Evolutionary conservation across 768 basidiomycete species (phyloP).

Genomic region (Candolleomyces aberdarensis): DNA sequence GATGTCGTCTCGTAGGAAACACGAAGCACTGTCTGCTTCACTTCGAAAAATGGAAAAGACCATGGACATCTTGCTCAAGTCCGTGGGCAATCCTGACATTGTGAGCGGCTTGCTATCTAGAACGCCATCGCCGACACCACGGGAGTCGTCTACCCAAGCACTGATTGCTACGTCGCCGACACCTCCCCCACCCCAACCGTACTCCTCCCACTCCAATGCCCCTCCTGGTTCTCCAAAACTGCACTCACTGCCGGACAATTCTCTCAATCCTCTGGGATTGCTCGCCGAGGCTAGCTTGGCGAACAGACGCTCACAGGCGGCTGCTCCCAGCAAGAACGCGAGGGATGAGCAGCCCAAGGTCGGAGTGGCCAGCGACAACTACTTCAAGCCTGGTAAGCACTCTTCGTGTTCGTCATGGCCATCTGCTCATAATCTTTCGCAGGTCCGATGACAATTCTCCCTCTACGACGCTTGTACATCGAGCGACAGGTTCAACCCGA

Average conservation of each 20-base stretch:
- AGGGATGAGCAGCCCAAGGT: conserved; percentile 46
- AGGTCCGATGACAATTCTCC: conserved; percentile 89
- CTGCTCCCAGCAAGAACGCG: conserved; percentile 37
- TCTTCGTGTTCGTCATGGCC: background rate
- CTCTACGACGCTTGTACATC: conserved; percentile 78
- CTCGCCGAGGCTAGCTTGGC: conserved; percentile 87
- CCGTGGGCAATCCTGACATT: conserved; percentile 81
- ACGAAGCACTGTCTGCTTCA: conserved; percentile 76
- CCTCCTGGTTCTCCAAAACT: conserved; percentile 75
- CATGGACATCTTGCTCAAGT: conserved; percentile 86
- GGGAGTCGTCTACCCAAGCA: conserved; percentile 54
- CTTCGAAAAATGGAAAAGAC: conserved; percentile 90
- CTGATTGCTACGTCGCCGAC: conserved; percentile 51
- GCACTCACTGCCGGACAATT: conserved; percentile 88
- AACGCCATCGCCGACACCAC: conserved; percentile 67
- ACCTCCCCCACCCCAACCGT: conserved; percentile 35
- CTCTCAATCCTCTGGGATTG: conserved; percentile 88
- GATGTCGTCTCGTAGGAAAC: conserved; percentile 56
- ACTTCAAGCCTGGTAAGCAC: conserved; percentile 83
- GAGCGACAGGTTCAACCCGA: conserved; percentile 91
- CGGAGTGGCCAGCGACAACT: conserved; percentile 82
- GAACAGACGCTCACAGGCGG: conserved; percentile 60
- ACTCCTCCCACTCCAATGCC: conserved; percentile 14
- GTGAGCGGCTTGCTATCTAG: conserved; percentile 79
- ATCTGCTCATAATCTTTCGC: conserved; percentile 3